Evolutionary conservation across 1,139 yeast genomes (phyloP).

Genomic region (Eremothecium coryli): DNA sequence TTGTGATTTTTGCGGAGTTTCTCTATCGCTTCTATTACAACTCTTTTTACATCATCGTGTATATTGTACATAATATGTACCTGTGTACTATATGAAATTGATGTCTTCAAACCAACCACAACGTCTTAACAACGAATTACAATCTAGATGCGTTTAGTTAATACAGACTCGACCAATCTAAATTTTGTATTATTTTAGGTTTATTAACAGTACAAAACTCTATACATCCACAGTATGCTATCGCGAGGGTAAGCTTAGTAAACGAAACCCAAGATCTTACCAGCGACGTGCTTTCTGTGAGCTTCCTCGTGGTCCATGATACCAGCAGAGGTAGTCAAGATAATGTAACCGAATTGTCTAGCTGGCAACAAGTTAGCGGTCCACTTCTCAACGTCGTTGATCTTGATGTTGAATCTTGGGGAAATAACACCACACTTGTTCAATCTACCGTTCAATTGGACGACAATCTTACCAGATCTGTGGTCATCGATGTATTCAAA

Average conservation of each 20-base stretch:
- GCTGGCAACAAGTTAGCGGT: conserved; percentile 96
- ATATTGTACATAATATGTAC: no score
- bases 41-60: no score
- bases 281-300: conserved; percentile 99
- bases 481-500: conserved; percentile 98
- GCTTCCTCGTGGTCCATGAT: conserved; percentile 99
- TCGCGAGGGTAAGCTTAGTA: conserved; percentile 41
- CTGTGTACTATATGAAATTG: no score
- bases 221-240: neutral
- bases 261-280: conserved; percentile 94
- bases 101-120: no score
- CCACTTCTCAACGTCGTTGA: conserved; percentile 94
- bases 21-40: conserved; percentile 4
- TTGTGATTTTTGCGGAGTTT: conserved; percentile 44
- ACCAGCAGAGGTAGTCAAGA: conserved; percentile 98
- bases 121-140: no score
- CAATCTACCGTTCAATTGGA: conserved; percentile 94
- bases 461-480: conserved; percentile 97
- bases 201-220: neutral
- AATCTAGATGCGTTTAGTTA: no score
- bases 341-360: conserved; percentile 96
- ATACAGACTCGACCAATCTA: no score
- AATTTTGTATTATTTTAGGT: no score
- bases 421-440: conserved; percentile 98
- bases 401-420: conserved; percentile 95